A percentile compares a stretch with the other conserved stretches of the same genome.
Conservation (phyloP, 2,329 filamentous ascomycete species). For the Xylariaceae sp. region DNA sequence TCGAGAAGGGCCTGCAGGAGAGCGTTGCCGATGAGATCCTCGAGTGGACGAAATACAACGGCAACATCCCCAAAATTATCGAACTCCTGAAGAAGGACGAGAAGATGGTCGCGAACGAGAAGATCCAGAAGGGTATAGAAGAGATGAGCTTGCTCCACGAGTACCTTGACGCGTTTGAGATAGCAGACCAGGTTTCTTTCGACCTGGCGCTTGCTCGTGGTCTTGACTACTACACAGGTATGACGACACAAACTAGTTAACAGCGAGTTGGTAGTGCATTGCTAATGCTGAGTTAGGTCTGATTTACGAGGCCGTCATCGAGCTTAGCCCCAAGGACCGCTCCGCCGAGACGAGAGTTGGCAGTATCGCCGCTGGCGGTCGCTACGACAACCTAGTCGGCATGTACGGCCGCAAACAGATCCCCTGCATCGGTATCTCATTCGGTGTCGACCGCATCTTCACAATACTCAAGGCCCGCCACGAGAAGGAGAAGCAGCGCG, state of each 20-base stretch:
- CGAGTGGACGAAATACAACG: slow-evolving; percentile 64
- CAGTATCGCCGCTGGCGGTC: slow-evolving; percentile 68
- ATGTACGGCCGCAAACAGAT: slow-evolving; percentile 72
- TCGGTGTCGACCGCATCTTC: slow-evolving; percentile 75
- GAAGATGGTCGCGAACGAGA: slow-evolving; percentile 55
- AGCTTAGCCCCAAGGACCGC: slow-evolving; percentile 52
- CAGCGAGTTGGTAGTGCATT: neutral
- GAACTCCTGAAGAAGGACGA: slow-evolving; percentile 54
- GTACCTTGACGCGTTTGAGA: slow-evolving; percentile 62
- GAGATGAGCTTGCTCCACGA: slow-evolving; percentile 65
- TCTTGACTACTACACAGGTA: slow-evolving; percentile 68
- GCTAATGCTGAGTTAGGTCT: slow-evolving; percentile 33
- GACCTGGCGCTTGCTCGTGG: slow-evolving; percentile 70
- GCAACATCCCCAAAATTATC: slow-evolving; percentile 56
- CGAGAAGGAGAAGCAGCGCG: slow-evolving; percentile 37
- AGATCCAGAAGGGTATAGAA: slow-evolving; percentile 61
- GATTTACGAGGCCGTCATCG: slow-evolving; percentile 69
- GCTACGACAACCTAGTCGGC: slow-evolving; percentile 71
- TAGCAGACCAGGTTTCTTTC: slow-evolving; percentile 61
- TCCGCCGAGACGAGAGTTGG: slow-evolving; percentile 70
- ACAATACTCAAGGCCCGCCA: slow-evolving; percentile 67
- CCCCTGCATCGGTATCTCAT: slow-evolving; percentile 73
- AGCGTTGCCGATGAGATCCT: slow-evolving; percentile 68
- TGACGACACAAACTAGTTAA: neutral
- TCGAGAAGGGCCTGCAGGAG: slow-evolving; percentile 63